Conservation (phyloP, 108 stramenopile genomes). For the Aurantiochytrium sp. region DNA sequence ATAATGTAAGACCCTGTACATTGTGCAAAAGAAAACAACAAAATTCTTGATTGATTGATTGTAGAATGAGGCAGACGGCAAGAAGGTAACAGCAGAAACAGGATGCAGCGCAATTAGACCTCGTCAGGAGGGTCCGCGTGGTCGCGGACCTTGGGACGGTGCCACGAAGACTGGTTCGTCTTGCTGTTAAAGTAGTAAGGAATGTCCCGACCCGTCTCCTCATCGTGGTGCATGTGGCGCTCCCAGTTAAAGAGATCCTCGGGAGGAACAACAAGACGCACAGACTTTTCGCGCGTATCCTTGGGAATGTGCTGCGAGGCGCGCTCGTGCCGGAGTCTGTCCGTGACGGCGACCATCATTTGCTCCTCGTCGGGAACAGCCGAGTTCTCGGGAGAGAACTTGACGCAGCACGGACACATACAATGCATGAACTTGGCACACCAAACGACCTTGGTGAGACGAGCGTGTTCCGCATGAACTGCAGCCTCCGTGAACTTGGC, state of each 20-base stretch:
- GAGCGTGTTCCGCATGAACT: background rate
- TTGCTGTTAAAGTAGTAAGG: background rate
- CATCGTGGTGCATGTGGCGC: background rate
- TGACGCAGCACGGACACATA: conserved; percentile 1
- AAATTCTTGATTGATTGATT: too few species aligned
- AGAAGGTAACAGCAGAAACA: too few species aligned
- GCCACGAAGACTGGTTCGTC: background rate
- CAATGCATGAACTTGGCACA: background rate
- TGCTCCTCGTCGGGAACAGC: background rate
- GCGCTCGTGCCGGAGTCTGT: background rate
- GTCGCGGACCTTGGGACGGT: background rate
- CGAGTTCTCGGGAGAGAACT: background rate
- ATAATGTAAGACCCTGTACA: too few species aligned
- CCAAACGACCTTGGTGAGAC: background rate
- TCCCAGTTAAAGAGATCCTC: conserved; percentile 9
- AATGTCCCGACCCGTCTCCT: background rate
- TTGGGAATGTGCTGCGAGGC: background rate
- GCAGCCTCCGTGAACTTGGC: background rate
- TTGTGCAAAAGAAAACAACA: too few species aligned
- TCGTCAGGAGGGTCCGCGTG: background rate
- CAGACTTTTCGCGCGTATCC: background rate
- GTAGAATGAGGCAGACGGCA: too few species aligned
- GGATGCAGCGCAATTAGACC: background rate
- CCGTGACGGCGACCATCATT: background rate
- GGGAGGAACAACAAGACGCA: background rate